A percentile compares a stretch with the other conserved stretches of the same genome.
Evolutionary conservation across 495 filamentous ascomycete genomes (phyloP).

Genomic region (Aspergillus hancockii): DNA sequence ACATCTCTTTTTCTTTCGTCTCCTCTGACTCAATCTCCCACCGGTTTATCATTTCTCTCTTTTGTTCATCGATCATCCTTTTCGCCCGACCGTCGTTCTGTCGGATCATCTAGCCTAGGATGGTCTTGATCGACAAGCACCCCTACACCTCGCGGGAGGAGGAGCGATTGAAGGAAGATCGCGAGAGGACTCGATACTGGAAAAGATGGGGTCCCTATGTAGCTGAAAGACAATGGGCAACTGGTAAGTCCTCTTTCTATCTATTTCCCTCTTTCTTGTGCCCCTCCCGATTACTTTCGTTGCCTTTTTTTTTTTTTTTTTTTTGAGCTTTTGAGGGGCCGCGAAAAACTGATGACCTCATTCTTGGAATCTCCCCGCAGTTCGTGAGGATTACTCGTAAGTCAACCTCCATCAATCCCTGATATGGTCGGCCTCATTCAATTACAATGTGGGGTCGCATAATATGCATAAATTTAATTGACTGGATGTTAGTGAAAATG

Average conservation of each 20-base stretch:
- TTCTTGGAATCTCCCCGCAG: conserved; percentile 42
- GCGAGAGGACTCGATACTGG: conserved; percentile 80
- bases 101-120: background rate
- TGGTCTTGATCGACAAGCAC: conserved; percentile 86
- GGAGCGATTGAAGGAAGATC: conserved; percentile 82
- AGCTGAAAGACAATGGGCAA: conserved; percentile 82
- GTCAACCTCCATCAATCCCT: conserved; percentile 23
- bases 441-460: background rate
- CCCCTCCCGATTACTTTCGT: background rate
- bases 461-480: conserved; percentile 4
- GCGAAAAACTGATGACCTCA: conserved; percentile 28
- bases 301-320: conserved; percentile 9
- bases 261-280: conserved; percentile 8
- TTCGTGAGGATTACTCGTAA: conserved; percentile 93
- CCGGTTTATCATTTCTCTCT: background rate
- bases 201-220: conserved; percentile 82
- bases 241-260: conserved; percentile 53
- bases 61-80: conserved; percentile 36
- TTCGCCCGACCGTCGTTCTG: background rate
- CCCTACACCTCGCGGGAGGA: conserved; percentile 86
- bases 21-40: conserved; percentile 3
- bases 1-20: conserved; percentile 7
- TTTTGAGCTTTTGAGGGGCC: conserved; percentile 18
- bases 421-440: background rate
- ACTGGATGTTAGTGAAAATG: conserved; percentile 56